Base-by-base conservation (phyloP, 371 early-diverging fungal genomes). In the Mucor velutinosus region DNA sequence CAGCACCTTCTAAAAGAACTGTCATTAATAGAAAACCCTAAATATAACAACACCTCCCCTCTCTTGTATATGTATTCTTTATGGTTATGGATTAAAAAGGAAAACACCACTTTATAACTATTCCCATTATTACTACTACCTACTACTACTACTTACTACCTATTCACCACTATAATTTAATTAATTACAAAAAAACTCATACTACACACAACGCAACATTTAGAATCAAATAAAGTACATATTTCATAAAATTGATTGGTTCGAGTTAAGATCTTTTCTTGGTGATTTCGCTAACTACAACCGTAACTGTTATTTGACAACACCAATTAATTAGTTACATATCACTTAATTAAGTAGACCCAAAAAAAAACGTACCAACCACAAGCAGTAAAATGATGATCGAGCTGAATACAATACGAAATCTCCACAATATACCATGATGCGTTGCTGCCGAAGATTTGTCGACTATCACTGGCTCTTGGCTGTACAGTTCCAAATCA, bases 251-350 rank as follows among this genome's bases (percentile, higher is more conserved):
- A 55, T 37, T 45, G 57, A 64, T 64, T 64, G 64, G 64, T 64
- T 41, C 45, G 56, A 15, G 3, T 30, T n/a, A 59, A 15, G 60
- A 29, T 53, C 39, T 32, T 17, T 70, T 27, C 47, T 70, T 70
- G 10, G 65, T 70, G n/a, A 70, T 56, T 61, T 70, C 70, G 57
- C 70, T 70, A 21, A 65, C 41, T 32, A 70, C 47, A 57, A 70
- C 45, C 14, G 70, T 70, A 27, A 60, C 70, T 70, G 25, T 47
- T 23, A 60, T 19, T 25, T 37, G 21, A 35, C 30, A 25, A 23
- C 25, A 33, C 35, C 15, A 30, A 29, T 58, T 47, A 60, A 32
- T 30, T 43, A 47, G 14, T 43, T 43, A 23, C 56, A 55, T 17
- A 21, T 21, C 30, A 49, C 1, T 60, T 60, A 53, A 53, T 47